phyloP scores from a whole-genome alignment of 805 yeast genomes.

The Wickerhamomyces chaumierensis region DNA sequence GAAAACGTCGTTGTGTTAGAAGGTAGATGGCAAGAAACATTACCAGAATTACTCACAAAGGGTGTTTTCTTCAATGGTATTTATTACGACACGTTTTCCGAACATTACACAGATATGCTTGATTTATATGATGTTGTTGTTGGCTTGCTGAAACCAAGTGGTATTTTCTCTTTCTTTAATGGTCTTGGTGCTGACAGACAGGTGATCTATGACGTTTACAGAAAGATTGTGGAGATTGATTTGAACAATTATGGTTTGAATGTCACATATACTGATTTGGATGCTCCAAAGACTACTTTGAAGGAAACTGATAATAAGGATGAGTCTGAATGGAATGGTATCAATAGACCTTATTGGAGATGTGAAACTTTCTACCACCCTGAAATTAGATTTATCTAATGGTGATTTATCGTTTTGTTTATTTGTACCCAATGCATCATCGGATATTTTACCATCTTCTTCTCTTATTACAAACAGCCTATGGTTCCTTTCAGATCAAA shows the following conservation, averaged over 20 bases:
- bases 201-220: conserved; percentile 74
- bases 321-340: conserved; percentile 48
- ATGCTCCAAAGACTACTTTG: conserved; percentile 32
- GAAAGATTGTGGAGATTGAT: conserved; percentile 70
- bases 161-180: conserved; percentile 83
- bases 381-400: conserved; percentile 35
- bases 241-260: conserved; percentile 66
- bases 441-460: no score
- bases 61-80: conserved; percentile 82
- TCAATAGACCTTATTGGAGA: conserved; percentile 55
- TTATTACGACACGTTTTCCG: conserved; percentile 89
- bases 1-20: conserved; percentile 61
- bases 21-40: conserved; percentile 89
- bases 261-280: conserved; percentile 41
- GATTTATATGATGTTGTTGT: conserved; percentile 74
- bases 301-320: conserved; percentile 23
- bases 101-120: conserved; percentile 81
- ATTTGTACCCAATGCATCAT: no score
- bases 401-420: no score
- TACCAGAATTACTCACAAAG: conserved; percentile 50
- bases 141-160: conserved; percentile 72
- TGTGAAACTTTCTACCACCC: conserved; percentile 64
- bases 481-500: not conserved
- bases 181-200: conserved; percentile 79
- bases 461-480: not conserved